Conservation (phyloP, 1,284 basidiomycete species). For the Papiliotrema nemorosa region DNA sequence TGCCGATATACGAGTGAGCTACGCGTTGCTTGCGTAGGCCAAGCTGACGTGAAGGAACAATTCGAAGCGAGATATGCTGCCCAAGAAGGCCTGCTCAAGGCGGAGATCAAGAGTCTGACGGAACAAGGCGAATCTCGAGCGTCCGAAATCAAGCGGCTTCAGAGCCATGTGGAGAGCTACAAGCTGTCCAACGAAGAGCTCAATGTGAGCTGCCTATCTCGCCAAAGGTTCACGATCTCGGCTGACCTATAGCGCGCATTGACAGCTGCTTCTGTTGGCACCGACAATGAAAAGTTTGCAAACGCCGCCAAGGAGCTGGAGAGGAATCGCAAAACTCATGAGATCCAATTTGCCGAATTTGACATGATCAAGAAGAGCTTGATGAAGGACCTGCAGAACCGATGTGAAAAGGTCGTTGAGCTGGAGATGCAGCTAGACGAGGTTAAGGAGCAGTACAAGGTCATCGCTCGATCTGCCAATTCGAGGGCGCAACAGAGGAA, state of each 20-base stretch:
- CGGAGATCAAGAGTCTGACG: constrained; percentile 84
- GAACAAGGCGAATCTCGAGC: constrained; percentile 84
- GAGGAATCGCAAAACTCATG: constrained; percentile 92
- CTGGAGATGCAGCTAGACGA: constrained; percentile 98
- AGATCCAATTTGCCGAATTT: constrained; percentile 94
- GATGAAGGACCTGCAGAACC: constrained; percentile 98
- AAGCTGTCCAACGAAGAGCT: constrained; percentile 97
- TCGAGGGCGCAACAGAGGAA: constrained; percentile 98
- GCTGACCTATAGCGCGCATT: constrained; percentile 73
- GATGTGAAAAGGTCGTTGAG: constrained; percentile 99
- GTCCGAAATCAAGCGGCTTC: constrained; percentile 80
- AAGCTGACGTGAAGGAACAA: constrained; percentile 62
- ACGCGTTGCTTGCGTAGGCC: not conserved
- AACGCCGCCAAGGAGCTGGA: constrained; percentile 97
- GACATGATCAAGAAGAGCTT: constrained; percentile 98
- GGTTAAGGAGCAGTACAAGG: constrained; percentile 98
- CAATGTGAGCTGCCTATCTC: constrained; percentile 85
- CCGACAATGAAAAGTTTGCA: constrained; percentile 92
- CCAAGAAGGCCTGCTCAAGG: constrained; percentile 81
- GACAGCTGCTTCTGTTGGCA: constrained; percentile 91
- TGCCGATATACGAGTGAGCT: constrained; percentile 78
- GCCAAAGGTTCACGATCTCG: constrained; percentile 34
- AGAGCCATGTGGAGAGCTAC: constrained; percentile 83
- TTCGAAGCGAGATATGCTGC: constrained; percentile 90
- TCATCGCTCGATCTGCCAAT: constrained; percentile 95